Evolutionary conservation across 176 grass and related monocot genomes (phyloP), one percentile per base, ranked within the genome.

Genomic region (Microstegium vimineum): DNA sequence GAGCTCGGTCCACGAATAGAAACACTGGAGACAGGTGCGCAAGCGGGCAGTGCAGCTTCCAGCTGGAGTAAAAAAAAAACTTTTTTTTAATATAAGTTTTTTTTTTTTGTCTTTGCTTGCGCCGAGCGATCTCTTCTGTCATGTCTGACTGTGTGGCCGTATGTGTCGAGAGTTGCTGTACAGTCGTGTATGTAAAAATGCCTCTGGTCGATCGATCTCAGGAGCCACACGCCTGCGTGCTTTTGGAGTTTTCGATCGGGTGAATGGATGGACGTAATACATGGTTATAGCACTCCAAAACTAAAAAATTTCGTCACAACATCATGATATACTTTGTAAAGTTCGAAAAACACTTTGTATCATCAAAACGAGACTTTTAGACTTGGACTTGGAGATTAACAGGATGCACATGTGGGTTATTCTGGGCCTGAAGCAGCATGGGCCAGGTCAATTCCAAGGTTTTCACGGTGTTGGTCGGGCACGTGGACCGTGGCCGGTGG

Each of bases 61-160:
- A 33, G 8, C 3, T 20, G 10, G 23, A 61, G 10, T 26, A 27
- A 26, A n/a, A n/a, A n/a, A n/a, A n/a, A n/a, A n/a, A n/a, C n/a
- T 25, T 6, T 26, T 15, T 3, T 49, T 49, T 14, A 0, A 14
- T 14, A 14, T 49, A 5, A 13, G 13, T 51, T 51, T 45, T 4
- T 51, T 45, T 4, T 62, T 64, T 89, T 85, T 82, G 83, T 77
- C 65, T 77, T 71, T 63, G 78, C 72, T 46, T 45, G 77, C 28
- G 7, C 34, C n/a, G 45, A 34, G 15, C 61, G 4, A 32, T 52
- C 41, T 52, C 59, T 11, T 61, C 23, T 76, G 82, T 52, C 82
- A 61, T 75, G 62, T 66, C 49, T 9, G 61, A 35, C 31, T 75
- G 8, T 42, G 43, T 46, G 49, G 5, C 20, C 47, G 17, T 18